Evolutionary conservation across 495 filamentous ascomycete genomes (phyloP), one percentile per base, ranked within the genome.

Genomic region (Talaromyces adpressus): DNA sequence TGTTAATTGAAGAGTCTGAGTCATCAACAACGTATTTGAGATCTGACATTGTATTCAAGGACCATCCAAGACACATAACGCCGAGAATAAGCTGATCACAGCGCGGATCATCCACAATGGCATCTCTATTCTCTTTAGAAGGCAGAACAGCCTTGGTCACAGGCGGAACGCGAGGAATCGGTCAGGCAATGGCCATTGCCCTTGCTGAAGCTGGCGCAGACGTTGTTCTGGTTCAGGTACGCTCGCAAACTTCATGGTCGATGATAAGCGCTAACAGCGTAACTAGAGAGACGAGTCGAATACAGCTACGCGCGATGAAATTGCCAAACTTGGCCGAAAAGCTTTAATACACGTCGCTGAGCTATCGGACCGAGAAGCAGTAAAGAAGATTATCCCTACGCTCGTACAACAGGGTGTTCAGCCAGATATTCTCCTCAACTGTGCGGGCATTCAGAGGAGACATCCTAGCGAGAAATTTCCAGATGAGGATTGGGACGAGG

Each of bases 91-190:
- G 14, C 18, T 30, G 0, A 22, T 4, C 23, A 9, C 7, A 53
- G 23, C 11, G 23, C 18, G 11, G 11, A 39, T 18, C 27, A 47
- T 25, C 18, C 66, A 57, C 60, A 68, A 41, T 65, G 73, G 45
- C 34, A 53, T 75, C 74, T 27, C 73, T 81, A 20, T 83, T 83
- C 67, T 81, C 78, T 49, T 66, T 82, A 30, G 68, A 65, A 20
- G 78, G 78, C 59, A 70, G 91, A 70, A 96, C 89, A 8, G 93
- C 93, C 36, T 74, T 96, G 54, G 80, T 96, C 34, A 97, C 93
- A 0, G 93, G 93, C 29, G 91, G 91, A 59, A 94, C 91, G 16
- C 80, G 93, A 59, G 93, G 93, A 23, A 96, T 97, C 59, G 93
- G 93, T 16, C 86, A 90, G 71, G 83, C 90, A 11, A 93, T 95